phyloP scores from a whole-genome alignment of 305 asterid species.

The Fraxinus platypoda region DNA sequence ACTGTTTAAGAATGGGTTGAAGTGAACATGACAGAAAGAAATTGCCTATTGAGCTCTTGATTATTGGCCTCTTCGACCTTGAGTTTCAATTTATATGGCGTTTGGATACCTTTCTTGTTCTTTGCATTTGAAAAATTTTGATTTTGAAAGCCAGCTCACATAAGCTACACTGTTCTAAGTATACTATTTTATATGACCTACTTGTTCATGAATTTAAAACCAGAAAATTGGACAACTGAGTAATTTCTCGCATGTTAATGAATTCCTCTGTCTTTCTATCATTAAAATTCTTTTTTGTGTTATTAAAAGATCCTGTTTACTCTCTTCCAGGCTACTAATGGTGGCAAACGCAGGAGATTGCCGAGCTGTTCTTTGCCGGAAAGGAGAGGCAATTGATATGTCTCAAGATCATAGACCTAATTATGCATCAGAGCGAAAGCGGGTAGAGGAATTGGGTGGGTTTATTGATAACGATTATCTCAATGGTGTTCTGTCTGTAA shows the following conservation, averaged over 20 bases:
- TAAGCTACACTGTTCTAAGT: not conserved
- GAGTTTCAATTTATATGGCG: not conserved
- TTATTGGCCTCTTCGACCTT: not conserved
- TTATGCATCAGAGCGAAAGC: slow-evolving; percentile 46
- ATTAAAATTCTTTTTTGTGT: not conserved
- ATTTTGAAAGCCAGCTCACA: not conserved
- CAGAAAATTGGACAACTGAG: not conserved
- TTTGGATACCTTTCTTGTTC: not conserved
- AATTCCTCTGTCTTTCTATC: not conserved
- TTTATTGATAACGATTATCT: slow-evolving; percentile 73
- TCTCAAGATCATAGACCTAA: slow-evolving; percentile 74
- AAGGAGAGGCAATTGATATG: slow-evolving; percentile 73
- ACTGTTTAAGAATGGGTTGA: not conserved
- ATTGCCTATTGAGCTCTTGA: not conserved
- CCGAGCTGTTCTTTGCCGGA: slow-evolving; percentile 81
- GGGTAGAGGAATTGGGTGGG: slow-evolving; percentile 73
- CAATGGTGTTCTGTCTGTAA: slow-evolving; percentile 66
- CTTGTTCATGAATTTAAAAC: not conserved
- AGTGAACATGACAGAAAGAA: not conserved
- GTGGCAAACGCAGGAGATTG: slow-evolving; percentile 85
- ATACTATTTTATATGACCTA: not conserved
- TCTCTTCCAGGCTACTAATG: slow-evolving; percentile 57
- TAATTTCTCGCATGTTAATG: not conserved
- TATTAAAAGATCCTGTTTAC: not conserved
- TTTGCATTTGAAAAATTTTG: too few relatives aligned